Evolutionary conservation across 352 stramenopile genomes (phyloP).

Genomic region (Elongisporangium undulatum): DNA sequence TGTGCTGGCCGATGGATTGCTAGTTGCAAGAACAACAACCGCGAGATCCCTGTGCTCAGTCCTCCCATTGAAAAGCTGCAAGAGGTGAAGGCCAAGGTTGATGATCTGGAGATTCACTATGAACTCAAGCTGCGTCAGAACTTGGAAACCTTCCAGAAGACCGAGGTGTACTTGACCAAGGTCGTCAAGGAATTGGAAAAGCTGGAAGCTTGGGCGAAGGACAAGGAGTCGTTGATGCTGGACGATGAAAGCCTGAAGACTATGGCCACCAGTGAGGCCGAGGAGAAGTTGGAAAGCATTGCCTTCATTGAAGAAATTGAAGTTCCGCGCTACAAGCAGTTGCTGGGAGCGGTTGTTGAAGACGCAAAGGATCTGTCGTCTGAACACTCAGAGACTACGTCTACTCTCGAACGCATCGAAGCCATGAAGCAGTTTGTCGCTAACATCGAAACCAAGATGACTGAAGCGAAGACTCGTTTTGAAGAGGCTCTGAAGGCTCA

Average conservation of each 20-base stretch:
- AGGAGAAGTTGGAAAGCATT: constrained; percentile 83
- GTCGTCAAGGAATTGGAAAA: constrained; percentile 86
- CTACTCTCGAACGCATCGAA: constrained; percentile 67
- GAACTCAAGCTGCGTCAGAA: constrained; percentile 72
- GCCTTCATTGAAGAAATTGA: constrained; percentile 82
- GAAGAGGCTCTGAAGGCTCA: constrained; percentile 54
- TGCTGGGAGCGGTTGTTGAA: constrained; percentile 61
- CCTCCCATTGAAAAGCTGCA: constrained; percentile 79
- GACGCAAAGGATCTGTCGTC: constrained; percentile 59
- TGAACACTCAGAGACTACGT: constrained; percentile 64
- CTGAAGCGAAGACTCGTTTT: constrained; percentile 53
- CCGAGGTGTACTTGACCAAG: constrained; percentile 73
- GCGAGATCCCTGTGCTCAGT: constrained; percentile 57
- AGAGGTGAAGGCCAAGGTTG: constrained; percentile 62
- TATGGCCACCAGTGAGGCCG: constrained; percentile 55
- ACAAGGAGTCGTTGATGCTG: constrained; percentile 66
- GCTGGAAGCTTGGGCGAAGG: constrained; percentile 76
- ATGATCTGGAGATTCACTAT: constrained; percentile 64
- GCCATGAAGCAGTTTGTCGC: constrained; percentile 72
- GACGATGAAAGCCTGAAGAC: constrained; percentile 57
- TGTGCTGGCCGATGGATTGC: constrained; percentile 77
- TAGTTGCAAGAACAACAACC: constrained; percentile 87
- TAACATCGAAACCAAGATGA: constrained; percentile 67
- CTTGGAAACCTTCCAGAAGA: constrained; percentile 80
- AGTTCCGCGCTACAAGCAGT: constrained; percentile 77